These are phyloP conservation scores for Lachancea sp. DNA, from an alignment of 805 yeast genomes.

Conservation along the genomic window DNA sequence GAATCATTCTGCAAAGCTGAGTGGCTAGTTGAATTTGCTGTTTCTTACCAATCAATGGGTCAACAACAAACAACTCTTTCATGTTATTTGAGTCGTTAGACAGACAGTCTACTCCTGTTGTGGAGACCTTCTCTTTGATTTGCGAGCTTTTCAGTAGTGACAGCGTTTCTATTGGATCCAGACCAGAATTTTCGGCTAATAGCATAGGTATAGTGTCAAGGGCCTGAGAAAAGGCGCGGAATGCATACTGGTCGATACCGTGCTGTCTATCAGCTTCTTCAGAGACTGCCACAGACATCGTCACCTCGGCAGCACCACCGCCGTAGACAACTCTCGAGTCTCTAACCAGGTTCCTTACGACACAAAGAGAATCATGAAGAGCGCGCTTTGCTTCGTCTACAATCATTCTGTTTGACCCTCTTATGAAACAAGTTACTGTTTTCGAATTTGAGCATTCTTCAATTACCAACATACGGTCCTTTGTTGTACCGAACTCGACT, in stretches of 20 bases:
- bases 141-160: constrained; percentile 80
- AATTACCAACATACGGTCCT: constrained; percentile 91
- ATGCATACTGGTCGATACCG: constrained; percentile 96
- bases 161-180: constrained; percentile 87
- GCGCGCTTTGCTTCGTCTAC: constrained; percentile 97
- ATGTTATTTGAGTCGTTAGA: constrained; percentile 85
- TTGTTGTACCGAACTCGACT: constrained; percentile 91
- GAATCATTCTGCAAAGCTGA: constrained; percentile 94
- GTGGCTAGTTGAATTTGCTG: constrained; percentile 95
- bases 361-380: constrained; percentile 92
- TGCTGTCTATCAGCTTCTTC: constrained; percentile 88
- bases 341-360: constrained; percentile 87
- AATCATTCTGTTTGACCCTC: constrained; percentile 97
- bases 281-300: constrained; percentile 85
- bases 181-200: constrained; percentile 94
- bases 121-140: constrained; percentile 59
- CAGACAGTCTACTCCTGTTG: constrained; percentile 89
- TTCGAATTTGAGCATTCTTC: constrained; percentile 82
- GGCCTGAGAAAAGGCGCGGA: constrained; percentile 90
- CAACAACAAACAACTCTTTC: constrained; percentile 91
- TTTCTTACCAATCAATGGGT: constrained; percentile 94
- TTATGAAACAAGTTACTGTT: constrained; percentile 85
- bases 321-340: constrained; percentile 97
- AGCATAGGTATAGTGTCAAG: constrained; percentile 90
- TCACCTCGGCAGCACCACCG: constrained; percentile 97